phyloP scores from a whole-genome alignment of 768 basidiomycete species.

The Amanita inopinata region DNA sequence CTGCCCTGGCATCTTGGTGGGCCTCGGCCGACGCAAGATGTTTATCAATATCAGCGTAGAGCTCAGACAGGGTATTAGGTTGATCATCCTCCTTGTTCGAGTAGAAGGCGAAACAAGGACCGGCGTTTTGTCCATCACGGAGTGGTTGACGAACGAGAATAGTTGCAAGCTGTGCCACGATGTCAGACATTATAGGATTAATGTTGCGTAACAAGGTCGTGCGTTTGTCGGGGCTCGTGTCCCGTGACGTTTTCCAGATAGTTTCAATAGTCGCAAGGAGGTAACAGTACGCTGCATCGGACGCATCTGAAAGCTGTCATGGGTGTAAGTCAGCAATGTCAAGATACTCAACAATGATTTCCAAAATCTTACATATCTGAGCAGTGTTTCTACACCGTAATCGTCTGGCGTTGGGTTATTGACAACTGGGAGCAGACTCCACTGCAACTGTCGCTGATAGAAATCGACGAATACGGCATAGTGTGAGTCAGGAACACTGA shows the following conservation, averaged over 20 bases:
- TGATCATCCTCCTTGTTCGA: slow-evolving; percentile 8
- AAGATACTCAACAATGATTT: not conserved
- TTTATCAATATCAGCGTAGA: not conserved
- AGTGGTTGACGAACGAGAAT: slow-evolving; percentile 17
- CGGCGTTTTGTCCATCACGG: slow-evolving; percentile 14
- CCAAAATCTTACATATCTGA: slow-evolving; percentile 9
- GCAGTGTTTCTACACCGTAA: slow-evolving; percentile 11
- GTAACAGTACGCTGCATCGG: slow-evolving; percentile 19
- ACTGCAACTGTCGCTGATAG: not conserved
- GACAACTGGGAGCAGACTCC: slow-evolving; percentile 8
- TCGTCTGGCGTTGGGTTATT: slow-evolving; percentile 14
- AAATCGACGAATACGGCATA: slow-evolving; percentile 16
- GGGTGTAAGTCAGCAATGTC: not conserved
- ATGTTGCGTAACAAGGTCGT: slow-evolving; percentile 16
- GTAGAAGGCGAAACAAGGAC: slow-evolving; percentile 19
- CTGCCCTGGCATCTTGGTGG: too few relatives aligned
- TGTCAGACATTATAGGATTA: slow-evolving; percentile 17
- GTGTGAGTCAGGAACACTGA: slow-evolving; percentile 10
- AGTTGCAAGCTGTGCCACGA: slow-evolving; percentile 18
- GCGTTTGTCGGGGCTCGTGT: slow-evolving; percentile 6
- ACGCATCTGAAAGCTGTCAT: slow-evolving; percentile 16
- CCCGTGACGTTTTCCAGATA: slow-evolving; percentile 15
- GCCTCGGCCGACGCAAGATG: too few relatives aligned
- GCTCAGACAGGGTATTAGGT: not conserved
- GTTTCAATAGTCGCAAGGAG: slow-evolving; percentile 17